phyloP scores from a whole-genome alignment of 2,329 filamentous ascomycete genomes.

The Ophiostoma himal-ulmi region DNA sequence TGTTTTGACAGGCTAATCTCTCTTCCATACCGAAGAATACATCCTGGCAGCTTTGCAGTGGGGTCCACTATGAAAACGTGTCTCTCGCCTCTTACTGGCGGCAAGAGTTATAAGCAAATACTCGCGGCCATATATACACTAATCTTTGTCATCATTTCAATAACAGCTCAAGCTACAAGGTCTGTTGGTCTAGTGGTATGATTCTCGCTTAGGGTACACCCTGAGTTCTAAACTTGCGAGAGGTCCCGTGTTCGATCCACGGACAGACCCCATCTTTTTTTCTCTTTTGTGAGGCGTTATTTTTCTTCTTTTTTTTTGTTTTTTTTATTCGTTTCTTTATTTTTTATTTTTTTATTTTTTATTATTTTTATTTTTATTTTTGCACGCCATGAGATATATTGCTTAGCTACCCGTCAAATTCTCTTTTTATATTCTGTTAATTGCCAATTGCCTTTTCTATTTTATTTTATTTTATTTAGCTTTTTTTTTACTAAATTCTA shows the following conservation, averaged over 20 bases:
- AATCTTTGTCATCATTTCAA: neutral
- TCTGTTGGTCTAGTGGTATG: constrained; percentile 52
- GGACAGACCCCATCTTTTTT: constrained; percentile 20
- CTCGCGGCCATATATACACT: neutral
- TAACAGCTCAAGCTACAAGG: constrained; percentile 7
- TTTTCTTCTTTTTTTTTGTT: constrained; percentile 1
- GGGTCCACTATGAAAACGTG: neutral
- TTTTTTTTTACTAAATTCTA: too few relatives aligned
- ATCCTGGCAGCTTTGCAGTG: neutral
- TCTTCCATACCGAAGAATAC: neutral
- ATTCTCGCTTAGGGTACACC: constrained; percentile 55
- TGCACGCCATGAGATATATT: neutral
- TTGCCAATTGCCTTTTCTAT: too few relatives aligned
- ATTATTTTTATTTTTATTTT: neutral
- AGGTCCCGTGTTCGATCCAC: constrained; percentile 18
- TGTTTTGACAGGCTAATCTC: neutral
- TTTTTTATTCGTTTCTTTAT: neutral
- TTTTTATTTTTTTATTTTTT: too few relatives aligned
- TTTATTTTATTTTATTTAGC: too few relatives aligned
- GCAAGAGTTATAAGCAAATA: neutral
- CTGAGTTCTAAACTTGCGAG: constrained; percentile 16
- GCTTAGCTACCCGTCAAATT: too few relatives aligned
- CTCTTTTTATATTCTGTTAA: too few relatives aligned
- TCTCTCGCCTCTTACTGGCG: neutral
- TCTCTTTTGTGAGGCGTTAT: neutral